phyloP scores from a whole-genome alignment of 331 rosid species.

The Stylosanthes scabra region DNA sequence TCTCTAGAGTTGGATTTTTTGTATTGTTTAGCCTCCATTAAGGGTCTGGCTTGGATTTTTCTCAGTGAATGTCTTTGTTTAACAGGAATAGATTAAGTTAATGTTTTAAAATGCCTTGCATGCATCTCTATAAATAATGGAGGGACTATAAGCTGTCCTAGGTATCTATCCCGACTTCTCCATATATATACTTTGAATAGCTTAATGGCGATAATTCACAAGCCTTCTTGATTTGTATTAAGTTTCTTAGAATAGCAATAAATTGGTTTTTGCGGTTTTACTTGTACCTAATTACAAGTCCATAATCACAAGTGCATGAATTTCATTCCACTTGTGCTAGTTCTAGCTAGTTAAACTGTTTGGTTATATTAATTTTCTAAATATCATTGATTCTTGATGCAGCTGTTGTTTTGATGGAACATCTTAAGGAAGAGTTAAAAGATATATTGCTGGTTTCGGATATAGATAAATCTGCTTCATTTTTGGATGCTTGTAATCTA shows the following conservation, averaged over 20 bases:
- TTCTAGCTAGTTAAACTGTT: constrained; percentile 10
- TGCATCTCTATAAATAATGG: constrained; percentile 16
- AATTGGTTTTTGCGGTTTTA: neutral
- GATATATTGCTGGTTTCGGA: constrained; percentile 43
- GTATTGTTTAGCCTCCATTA: neutral
- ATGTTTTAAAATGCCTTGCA: neutral
- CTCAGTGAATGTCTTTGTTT: neutral
- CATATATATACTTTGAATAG: neutral
- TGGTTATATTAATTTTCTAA: constrained; percentile 33
- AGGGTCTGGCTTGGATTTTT: neutral
- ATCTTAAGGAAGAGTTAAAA: constrained; percentile 52
- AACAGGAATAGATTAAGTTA: constrained; percentile 1
- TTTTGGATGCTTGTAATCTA: constrained; percentile 57
- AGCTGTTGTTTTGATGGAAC: constrained; percentile 73
- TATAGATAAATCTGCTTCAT: constrained; percentile 32
- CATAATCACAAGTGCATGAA: neutral
- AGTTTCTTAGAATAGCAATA: neutral
- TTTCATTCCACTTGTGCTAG: neutral
- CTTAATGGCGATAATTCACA: neutral
- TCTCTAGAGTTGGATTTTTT: neutral
- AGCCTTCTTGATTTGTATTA: neutral
- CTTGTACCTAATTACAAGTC: constrained; percentile 3
- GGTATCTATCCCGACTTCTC: neutral
- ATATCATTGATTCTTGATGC: constrained; percentile 25
- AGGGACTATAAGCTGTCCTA: neutral